A percentile compares a stretch with the other conserved stretches of the same genome.
Conservation (phyloP, 495 filamentous ascomycete genomes). For the Aspergillus olivimuriae region DNA sequence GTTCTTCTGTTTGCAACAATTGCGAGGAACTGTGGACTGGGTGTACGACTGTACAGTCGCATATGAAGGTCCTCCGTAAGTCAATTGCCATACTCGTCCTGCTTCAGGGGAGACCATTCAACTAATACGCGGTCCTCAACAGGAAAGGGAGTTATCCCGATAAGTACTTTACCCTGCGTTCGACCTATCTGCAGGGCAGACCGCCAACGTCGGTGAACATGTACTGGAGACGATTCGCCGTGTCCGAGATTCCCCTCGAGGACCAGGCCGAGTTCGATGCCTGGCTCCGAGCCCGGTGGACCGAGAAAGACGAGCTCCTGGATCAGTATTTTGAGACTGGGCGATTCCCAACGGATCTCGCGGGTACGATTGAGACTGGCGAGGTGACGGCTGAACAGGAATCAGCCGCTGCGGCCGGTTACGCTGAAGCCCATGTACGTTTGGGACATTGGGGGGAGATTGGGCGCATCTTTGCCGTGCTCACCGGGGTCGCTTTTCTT, state of each 20-base stretch:
- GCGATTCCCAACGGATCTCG: conserved; percentile 54
- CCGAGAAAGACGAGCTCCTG: conserved; percentile 56
- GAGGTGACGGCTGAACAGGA: conserved; percentile 27
- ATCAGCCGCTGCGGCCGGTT: conserved; percentile 36
- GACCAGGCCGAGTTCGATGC: conserved; percentile 49
- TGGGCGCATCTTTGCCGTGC: conserved; percentile 48
- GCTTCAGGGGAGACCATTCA: too few species aligned
- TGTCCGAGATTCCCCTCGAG: conserved; percentile 53
- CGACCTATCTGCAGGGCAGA: conserved; percentile 58
- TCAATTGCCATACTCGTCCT: conserved; percentile 10
- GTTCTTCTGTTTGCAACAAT: conserved; percentile 56
- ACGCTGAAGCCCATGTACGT: conserved; percentile 53
- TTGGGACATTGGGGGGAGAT: conserved; percentile 48
- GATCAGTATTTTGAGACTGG: conserved; percentile 52
- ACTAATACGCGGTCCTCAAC: too few species aligned
- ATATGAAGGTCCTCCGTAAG: conserved; percentile 64
- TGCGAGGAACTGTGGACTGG: conserved; percentile 55
- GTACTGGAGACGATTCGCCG: conserved; percentile 58
- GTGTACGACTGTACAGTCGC: conserved; percentile 65
- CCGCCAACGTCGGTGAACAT: conserved; percentile 65
- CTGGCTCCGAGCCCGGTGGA: conserved; percentile 56
- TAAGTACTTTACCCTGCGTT: conserved; percentile 59
- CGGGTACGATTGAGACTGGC: conserved; percentile 34
- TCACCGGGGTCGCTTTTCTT: conserved; percentile 25
- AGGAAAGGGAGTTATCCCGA: conserved; percentile 57